Base-by-base conservation (phyloP, 768 basidiomycete species). In the Omphalotus guepiniiformis region DNA sequence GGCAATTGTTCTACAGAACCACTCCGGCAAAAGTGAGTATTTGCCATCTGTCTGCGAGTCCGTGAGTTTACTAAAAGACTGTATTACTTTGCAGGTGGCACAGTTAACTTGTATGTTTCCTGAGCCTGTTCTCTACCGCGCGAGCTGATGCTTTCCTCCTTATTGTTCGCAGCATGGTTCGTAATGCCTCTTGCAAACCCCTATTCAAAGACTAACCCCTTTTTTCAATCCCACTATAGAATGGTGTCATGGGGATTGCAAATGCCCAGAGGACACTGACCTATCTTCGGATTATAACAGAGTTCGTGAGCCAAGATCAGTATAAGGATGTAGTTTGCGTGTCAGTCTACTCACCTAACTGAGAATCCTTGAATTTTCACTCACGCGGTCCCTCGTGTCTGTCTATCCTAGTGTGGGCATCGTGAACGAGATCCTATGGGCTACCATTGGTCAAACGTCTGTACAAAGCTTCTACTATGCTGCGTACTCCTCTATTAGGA, bases 211-310 rank as follows among this genome's bases (percentile, higher is more conserved):
- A 49, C 28, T 25, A 25, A 48, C 41, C 16, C 23, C 44, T 49
- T 32, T 47, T 40, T 39, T 44, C n/a, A 6, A 7, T 6, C 27
- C 28, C 15, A 22, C 25, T 37, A 35, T 39, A 43, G 28, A 76
- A 82, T 55, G 88, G 88, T 47, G 81, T 86, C 43, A 94, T 94
- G 93, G 92, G 92, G 35, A 70, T 88, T 30, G 86, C 89, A 38
- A 95, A 96, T 55, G 91, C 88, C 8, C 86, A 94, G 57, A 80
- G 93, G 25, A 79, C 87, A 15, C 73, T 94, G 48, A 83, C 86
- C 55, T 85, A 88, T 60, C 82, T 93, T 57, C 80, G 89, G 25
- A 82, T 85, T 52, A 60, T 90, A 49, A 80, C 83, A 47, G 88
- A 90, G 66, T 94, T 95, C 70, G 85, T 94, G 63, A 80, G 79